Evolutionary conservation across 805 yeast species (phyloP), one percentile per base, ranked within the genome.

Genomic region (Kazachstania africana): DNA sequence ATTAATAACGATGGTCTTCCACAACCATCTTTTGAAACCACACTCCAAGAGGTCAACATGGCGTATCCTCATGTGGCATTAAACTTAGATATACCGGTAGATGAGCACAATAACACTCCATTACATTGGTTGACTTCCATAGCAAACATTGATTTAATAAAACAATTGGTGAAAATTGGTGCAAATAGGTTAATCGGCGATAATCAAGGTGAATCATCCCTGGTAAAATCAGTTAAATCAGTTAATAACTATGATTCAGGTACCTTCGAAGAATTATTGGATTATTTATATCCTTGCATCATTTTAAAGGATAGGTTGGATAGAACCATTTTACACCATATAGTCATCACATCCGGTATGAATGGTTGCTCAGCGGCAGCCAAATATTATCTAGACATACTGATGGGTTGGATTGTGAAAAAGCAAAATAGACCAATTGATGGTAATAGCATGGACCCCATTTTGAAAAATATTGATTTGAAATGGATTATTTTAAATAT

Each of bases 101-200:
- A 93, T 56, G 93, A 82, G 44, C 73, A 78, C 36, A 96, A 97
- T 1, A 91, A 91, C 50, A 79, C 95, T 0, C 84, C 95, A 0
- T 65, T 91, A 35, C 99, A 91, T 56, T 82, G 97, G 93, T 93
- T 96, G 3, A 76, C 96, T 12, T 82, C 96, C 0, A 66, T 91
- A 53, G 97, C 94, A 0, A 73, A 83, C 36, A 57, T 77, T 2
- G 61, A 73, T 3, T 64, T 87, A 31, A 88, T 84, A 3, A 71
- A 63, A 27, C 75, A 75, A 24, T 64, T 83, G 12, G 78, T 91
- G 19, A 60, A 68, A 24, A 63, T 68, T 27, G 81, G 83, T 10
- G 76, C 93, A 1, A 68, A 71, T 38, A 66, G 88, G 24, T 40
- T 47, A 13, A n/a, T 52, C 71, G 68, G 91, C 27, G 93, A 88